phyloP scores from a whole-genome alignment of 1,139 yeast genomes.

The Taphrina wiesneri region DNA sequence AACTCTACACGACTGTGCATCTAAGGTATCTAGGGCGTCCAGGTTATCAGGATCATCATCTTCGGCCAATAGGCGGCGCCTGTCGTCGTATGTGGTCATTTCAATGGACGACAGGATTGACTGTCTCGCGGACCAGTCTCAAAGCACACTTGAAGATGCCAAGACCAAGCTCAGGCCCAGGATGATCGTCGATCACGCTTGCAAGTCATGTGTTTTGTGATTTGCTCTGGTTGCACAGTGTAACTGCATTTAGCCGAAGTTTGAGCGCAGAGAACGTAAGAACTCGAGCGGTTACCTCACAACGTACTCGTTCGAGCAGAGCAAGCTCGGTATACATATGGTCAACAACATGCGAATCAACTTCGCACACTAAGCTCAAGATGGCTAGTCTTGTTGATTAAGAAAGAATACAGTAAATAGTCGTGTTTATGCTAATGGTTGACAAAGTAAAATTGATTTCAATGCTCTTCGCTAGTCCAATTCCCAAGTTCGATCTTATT shows the following conservation, averaged over 20 bases:
- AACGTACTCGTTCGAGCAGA: background rate
- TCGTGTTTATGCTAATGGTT: background rate
- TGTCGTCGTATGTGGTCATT: background rate
- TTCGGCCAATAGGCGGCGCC: slow-evolving; percentile 3
- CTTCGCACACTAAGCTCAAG: too few species aligned
- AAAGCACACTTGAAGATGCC: too few species aligned
- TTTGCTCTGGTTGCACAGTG: too few species aligned
- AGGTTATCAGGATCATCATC: slow-evolving; percentile 1
- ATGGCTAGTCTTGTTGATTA: too few species aligned
- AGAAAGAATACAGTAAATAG: too few species aligned
- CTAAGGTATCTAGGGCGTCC: background rate
- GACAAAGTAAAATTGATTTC: background rate
- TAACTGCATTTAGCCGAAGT: background rate
- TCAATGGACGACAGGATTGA: background rate
- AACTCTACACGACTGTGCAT: background rate
- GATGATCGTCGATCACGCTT: too few species aligned
- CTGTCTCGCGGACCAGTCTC: too few species aligned
- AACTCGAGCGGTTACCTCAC: too few species aligned
- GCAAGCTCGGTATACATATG: background rate
- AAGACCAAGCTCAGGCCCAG: too few species aligned
- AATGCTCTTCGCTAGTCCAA: background rate
- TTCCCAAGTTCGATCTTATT: background rate
- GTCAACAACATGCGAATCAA: too few species aligned
- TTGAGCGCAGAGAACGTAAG: background rate
- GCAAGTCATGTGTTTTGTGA: too few species aligned